Conservation (phyloP, 208 protist genomes). For the Acanthamoeba divionensis region DNA sequence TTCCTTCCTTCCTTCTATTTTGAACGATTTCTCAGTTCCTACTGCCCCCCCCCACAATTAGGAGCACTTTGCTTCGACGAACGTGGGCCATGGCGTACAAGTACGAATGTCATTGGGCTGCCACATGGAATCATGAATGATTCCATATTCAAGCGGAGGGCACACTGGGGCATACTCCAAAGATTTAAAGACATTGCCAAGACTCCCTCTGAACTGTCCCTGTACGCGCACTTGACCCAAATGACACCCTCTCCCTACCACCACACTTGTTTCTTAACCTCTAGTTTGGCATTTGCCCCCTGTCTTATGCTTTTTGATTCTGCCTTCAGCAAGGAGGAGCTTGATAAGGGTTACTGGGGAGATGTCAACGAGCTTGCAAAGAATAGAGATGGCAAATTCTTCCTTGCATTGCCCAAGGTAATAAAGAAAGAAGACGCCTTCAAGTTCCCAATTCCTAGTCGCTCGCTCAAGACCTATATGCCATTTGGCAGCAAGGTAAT, state of each 20-base stretch:
- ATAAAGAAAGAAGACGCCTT: background rate
- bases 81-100: too few relatives aligned
- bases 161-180: background rate
- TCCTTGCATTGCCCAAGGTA: background rate
- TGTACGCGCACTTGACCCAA: too few relatives aligned
- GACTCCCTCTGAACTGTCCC: background rate
- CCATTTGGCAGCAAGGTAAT: too few relatives aligned
- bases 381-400: conserved; percentile 38
- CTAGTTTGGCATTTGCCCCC: background rate
- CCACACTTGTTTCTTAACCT: background rate
- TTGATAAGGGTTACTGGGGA: conserved; percentile 28
- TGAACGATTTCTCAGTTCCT: too few relatives aligned
- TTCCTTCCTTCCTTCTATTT: too few relatives aligned
- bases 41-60: too few relatives aligned
- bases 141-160: too few relatives aligned
- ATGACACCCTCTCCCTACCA: background rate
- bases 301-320: background rate
- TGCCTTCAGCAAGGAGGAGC: conserved; percentile 16
- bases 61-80: too few relatives aligned
- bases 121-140: too few relatives aligned
- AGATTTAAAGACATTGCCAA: conserved; percentile 12
- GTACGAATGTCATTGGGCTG: too few relatives aligned
- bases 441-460: background rate
- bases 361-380: conserved; percentile 19
- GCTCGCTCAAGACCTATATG: background rate